phyloP scores from a whole-genome alignment of 75 land plant species.

The Pinus taeda region DNA sequence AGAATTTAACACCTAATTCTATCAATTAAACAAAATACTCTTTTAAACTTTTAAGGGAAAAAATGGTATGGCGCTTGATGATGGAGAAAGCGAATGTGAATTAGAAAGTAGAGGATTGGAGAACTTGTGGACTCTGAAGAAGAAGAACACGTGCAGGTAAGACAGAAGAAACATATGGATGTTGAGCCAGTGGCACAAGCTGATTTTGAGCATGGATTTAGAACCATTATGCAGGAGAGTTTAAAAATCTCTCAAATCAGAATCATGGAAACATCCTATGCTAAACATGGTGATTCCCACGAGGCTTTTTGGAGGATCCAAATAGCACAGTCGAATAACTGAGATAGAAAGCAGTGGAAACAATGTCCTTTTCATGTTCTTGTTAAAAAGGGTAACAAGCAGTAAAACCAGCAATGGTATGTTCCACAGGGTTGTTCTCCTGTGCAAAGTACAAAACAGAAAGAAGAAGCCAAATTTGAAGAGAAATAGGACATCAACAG shows the following conservation, averaged over 20 bases:
- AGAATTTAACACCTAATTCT: too few species aligned
- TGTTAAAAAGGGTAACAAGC: conserved; percentile 90
- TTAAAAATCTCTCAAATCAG: conserved; percentile 82
- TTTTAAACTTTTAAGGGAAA: too few species aligned
- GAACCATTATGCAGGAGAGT: conserved; percentile 28
- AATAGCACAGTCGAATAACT: too few species aligned
- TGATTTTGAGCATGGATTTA: conserved; percentile 85
- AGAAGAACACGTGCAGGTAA: conserved; percentile 81
- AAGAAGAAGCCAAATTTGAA: conserved; percentile 95
- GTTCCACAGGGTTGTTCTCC: conserved; percentile 87
- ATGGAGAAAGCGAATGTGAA: too few species aligned
- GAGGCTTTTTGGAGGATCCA: too few species aligned
- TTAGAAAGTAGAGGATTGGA: neutral
- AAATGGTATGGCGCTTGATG: too few species aligned
- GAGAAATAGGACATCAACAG: conserved; percentile 94
- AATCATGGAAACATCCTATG: conserved; percentile 68
- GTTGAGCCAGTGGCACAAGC: conserved; percentile 86
- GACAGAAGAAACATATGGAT: conserved; percentile 32
- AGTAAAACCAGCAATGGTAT: conserved; percentile 84
- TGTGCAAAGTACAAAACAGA: conserved; percentile 93
- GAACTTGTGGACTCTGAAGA: conserved; percentile 70
- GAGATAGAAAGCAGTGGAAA: conserved; percentile 55
- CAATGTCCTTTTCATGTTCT: conserved; percentile 73
- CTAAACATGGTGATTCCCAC: neutral
- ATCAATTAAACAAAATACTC: too few species aligned